Percentiles rank a stretch among this genome's conserved stretches.
phyloP scores from a whole-genome alignment of 2,329 filamentous ascomycete species.

The Chrysoporthe puriensis region DNA sequence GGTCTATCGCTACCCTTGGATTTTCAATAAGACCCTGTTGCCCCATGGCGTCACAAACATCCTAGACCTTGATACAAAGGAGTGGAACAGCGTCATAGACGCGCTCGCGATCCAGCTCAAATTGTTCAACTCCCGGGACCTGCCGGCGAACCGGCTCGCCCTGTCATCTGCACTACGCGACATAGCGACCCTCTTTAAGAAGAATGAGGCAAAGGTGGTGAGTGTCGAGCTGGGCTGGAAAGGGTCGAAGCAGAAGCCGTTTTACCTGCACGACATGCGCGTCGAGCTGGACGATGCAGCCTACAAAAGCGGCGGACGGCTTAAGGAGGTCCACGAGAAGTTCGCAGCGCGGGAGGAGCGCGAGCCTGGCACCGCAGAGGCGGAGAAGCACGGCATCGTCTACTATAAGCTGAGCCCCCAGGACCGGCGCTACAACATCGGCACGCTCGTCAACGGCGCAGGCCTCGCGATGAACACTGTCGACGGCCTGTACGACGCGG shows the following conservation, averaged over 20 bases:
- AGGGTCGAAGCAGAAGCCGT: slow-evolving; percentile 26
- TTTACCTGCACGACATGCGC: slow-evolving; percentile 10
- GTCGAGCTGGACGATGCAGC: slow-evolving; percentile 54
- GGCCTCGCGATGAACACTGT: slow-evolving; percentile 91
- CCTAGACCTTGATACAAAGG: slow-evolving; percentile 9
- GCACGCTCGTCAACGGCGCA: slow-evolving; percentile 86
- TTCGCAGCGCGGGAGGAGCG: slow-evolving; percentile 40
- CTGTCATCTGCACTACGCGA: slow-evolving; percentile 54
- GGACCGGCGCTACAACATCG: slow-evolving; percentile 63
- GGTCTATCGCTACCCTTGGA: not conserved
- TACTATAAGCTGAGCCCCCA: slow-evolving; percentile 66
- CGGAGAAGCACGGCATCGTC: slow-evolving; percentile 70
- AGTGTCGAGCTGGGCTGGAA: slow-evolving; percentile 42
- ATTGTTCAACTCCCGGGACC: slow-evolving; percentile 33
- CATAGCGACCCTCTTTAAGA: slow-evolving; percentile 55
- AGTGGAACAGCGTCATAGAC: not conserved
- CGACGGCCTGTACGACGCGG: slow-evolving; percentile 72
- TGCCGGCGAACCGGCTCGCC: slow-evolving; percentile 24
- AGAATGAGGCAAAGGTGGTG: slow-evolving; percentile 51
- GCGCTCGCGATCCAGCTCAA: slow-evolving; percentile 53
- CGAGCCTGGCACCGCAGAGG: slow-evolving; percentile 41
- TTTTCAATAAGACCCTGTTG: slow-evolving; percentile 37
- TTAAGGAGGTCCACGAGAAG: slow-evolving; percentile 43
- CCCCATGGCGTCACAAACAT: slow-evolving; percentile 41
- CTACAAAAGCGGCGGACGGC: slow-evolving; percentile 39